phyloP scores from a whole-genome alignment of 208 protist species.

The Phytomonas francai region DNA sequence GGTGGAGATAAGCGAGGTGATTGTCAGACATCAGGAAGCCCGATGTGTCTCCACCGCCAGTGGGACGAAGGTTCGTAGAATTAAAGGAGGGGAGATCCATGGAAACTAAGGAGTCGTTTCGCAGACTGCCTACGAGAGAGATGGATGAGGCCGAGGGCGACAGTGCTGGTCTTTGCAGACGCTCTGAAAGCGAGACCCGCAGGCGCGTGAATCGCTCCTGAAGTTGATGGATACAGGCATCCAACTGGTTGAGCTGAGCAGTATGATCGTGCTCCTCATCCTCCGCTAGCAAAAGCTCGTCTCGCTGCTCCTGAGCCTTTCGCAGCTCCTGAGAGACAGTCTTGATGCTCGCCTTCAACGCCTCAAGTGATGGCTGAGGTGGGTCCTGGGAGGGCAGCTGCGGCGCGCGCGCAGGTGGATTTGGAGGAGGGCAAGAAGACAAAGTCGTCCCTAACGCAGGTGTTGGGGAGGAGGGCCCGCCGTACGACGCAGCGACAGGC shows the following conservation, averaged over 20 bases:
- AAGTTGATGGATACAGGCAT: slow-evolving; percentile 30
- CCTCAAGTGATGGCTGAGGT: slow-evolving; percentile 14
- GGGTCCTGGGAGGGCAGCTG: slow-evolving; percentile 5
- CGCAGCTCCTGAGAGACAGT: slow-evolving; percentile 35
- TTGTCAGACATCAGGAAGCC: not conserved
- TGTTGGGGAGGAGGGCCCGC: not conserved
- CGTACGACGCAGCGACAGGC: not conserved
- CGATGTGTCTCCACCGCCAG: not conserved
- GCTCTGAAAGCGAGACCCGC: slow-evolving; percentile 28
- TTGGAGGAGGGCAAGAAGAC: not conserved
- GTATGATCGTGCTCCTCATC: slow-evolving; percentile 61
- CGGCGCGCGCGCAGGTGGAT: not conserved
- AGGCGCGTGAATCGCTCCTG: slow-evolving; percentile 41
- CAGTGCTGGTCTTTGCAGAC: slow-evolving; percentile 27
- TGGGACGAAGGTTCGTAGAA: not conserved
- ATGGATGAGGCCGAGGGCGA: slow-evolving; percentile 16
- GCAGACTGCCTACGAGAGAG: slow-evolving; percentile 20
- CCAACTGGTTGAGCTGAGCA: slow-evolving; percentile 24
- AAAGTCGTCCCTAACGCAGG: not conserved
- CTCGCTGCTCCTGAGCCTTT: slow-evolving; percentile 34
- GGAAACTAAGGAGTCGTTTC: slow-evolving; percentile 10
- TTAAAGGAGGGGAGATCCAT: slow-evolving; percentile 1
- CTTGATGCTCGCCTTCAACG: slow-evolving; percentile 43
- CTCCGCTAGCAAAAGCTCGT: slow-evolving; percentile 63
- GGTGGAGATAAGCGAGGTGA: not conserved